These are phyloP conservation scores for Sabuloglossum arenarium DNA, from an alignment of 495 filamentous ascomycete species.

Conservation along the genomic window DNA sequence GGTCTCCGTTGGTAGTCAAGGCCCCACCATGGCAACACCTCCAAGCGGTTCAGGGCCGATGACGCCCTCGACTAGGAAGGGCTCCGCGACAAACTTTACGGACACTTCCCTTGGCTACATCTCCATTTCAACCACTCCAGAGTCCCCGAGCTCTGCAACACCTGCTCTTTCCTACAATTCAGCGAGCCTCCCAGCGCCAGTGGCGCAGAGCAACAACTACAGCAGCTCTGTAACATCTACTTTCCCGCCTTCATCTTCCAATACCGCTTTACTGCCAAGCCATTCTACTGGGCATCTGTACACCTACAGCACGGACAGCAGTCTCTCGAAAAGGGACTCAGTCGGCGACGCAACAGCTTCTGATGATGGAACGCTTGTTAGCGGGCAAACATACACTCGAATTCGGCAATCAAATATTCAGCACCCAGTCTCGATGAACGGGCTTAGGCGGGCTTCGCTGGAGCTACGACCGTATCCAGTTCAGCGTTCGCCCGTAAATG, in stretches of 20 bases:
- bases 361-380: conserved; percentile 5
- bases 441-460: background rate
- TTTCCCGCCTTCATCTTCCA: background rate
- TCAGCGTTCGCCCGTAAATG: background rate
- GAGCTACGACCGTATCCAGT: background rate
- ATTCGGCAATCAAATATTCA: background rate
- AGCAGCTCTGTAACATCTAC: background rate
- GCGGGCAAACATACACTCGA: conserved; percentile 4
- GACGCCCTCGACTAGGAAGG: background rate
- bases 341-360: background rate
- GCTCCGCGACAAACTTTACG: background rate
- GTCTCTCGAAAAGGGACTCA: background rate
- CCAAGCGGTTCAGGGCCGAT: background rate
- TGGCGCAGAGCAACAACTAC: background rate
- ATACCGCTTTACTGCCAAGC: background rate
- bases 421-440: background rate
- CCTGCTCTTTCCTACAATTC: background rate
- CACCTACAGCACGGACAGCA: background rate
- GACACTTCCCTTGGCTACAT: background rate
- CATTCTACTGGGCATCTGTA: background rate
- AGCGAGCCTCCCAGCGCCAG: background rate
- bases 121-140: background rate
- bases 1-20: background rate
- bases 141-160: background rate
- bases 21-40: background rate